phyloP scores from a whole-genome alignment of 257 asterid species.

The Coffea canephora region DNA sequence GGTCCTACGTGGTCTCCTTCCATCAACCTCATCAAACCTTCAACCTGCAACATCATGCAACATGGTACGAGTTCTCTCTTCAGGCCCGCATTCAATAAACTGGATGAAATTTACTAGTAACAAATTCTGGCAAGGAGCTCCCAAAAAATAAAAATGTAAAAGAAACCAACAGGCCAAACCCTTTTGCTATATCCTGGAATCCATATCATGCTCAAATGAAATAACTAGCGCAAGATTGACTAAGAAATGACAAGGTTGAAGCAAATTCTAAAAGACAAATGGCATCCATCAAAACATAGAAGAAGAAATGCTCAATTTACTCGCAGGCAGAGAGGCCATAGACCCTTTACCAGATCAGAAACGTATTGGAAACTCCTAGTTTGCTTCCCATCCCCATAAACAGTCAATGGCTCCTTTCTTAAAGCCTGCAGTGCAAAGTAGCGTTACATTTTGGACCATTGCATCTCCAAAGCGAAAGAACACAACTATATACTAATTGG shows the following conservation, averaged over 20 bases:
- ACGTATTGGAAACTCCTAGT: constrained; percentile 93
- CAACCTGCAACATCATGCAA: constrained; percentile 43
- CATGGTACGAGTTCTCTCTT: background rate
- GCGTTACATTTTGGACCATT: constrained; percentile 5
- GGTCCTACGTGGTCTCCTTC: constrained; percentile 90
- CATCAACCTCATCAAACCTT: constrained; percentile 75
- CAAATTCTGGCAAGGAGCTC: background rate
- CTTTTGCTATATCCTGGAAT: background rate
- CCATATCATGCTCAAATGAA: background rate
- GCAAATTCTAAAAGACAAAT: background rate
- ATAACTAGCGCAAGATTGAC: too few relatives aligned
- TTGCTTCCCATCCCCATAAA: constrained; percentile 94
- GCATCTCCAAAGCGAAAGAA: too few relatives aligned
- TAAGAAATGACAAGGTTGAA: background rate
- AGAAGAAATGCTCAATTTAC: background rate
- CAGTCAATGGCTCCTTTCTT: constrained; percentile 77
- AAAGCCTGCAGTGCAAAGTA: constrained; percentile 59
- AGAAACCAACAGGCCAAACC: background rate
- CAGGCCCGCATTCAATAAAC: background rate
- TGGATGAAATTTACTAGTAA: background rate
- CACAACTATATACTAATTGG: too few relatives aligned
- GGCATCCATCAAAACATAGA: background rate
- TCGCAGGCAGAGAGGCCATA: background rate
- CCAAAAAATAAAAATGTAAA: too few relatives aligned
- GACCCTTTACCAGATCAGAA: constrained; percentile 67